Conservation (phyloP, 2,329 filamentous ascomycete genomes). For the Fusarium sororula region DNA sequence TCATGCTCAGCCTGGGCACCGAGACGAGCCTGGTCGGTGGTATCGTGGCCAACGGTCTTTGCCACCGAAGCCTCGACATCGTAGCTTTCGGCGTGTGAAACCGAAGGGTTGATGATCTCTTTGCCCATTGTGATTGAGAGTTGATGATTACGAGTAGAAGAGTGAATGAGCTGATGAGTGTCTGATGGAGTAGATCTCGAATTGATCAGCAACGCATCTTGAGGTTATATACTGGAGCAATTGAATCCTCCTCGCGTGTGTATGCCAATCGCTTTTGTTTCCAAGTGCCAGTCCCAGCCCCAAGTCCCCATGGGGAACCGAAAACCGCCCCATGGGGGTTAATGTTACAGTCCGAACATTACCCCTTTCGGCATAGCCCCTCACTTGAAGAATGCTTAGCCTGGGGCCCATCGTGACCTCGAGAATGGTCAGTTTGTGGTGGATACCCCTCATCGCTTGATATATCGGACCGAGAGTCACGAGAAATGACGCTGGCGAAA, state of each 20-base stretch:
- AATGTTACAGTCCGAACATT: conserved; percentile 24
- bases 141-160: not conserved
- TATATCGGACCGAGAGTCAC: conserved; percentile 15
- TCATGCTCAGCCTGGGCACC: conserved; percentile 38
- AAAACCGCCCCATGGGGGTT: not conserved
- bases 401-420: not conserved
- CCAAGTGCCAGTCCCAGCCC: not conserved
- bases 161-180: not conserved
- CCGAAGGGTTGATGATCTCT: conserved; percentile 3
- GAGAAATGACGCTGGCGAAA: not conserved
- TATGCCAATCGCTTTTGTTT: conserved; percentile 8
- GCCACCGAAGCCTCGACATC: conserved; percentile 8
- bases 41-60: conserved; percentile 2
- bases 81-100: conserved; percentile 15
- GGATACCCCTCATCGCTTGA: conserved; percentile 12
- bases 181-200: not conserved
- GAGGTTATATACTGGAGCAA: conserved; percentile 25
- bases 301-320: conserved; percentile 2
- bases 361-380: conserved; percentile 24
- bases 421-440: not conserved
- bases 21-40: conserved; percentile 22
- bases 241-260: not conserved
- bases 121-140: conserved; percentile 7
- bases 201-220: not conserved
- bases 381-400: not conserved